phyloP scores from a whole-genome alignment of 495 filamentous ascomycete species.

The Chaetomium cochliodes region DNA sequence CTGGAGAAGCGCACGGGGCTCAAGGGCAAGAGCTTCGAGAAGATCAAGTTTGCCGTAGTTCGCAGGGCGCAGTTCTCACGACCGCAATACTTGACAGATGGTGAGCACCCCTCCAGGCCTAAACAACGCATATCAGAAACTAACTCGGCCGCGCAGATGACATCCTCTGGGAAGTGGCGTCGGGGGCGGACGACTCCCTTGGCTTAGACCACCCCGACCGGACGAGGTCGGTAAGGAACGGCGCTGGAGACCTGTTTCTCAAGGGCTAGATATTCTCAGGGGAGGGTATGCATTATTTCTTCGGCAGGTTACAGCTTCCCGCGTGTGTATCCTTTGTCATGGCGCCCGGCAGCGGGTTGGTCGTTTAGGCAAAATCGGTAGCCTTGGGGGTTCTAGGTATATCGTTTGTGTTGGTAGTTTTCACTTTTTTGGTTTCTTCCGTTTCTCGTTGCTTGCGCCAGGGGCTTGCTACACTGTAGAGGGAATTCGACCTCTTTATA shows the following conservation, averaged over 20 bases:
- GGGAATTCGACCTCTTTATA: not conserved
- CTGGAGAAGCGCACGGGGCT: slow-evolving; percentile 86
- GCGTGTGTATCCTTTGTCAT: slow-evolving; percentile 15
- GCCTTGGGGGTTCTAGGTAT: not conserved
- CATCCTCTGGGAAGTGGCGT: slow-evolving; percentile 70
- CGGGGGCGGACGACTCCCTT: slow-evolving; percentile 70
- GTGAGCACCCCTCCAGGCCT: slow-evolving; percentile 50
- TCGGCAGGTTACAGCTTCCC: not conserved
- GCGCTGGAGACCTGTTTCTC: slow-evolving; percentile 56
- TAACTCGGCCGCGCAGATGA: slow-evolving; percentile 60
- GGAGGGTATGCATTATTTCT: slow-evolving; percentile 9
- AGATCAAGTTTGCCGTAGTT: slow-evolving; percentile 92
- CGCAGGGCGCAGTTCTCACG: slow-evolving; percentile 65
- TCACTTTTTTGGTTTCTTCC: not conserved
- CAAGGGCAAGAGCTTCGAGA: slow-evolving; percentile 97
- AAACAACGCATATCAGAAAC: not conserved
- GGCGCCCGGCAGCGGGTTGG: slow-evolving; percentile 4
- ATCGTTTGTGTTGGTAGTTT: slow-evolving; percentile 5
- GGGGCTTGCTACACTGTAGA: not conserved
- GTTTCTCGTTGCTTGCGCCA: not conserved
- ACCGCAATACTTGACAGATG: slow-evolving; percentile 81
- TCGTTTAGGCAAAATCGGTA: not conserved
- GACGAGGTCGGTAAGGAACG: slow-evolving; percentile 51
- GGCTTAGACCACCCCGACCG: slow-evolving; percentile 90
- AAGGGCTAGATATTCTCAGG: slow-evolving; percentile 39